Evolutionary conservation across 2,329 filamentous ascomycete species (phyloP).

Genomic region (Macroventuria anomochaeta): DNA sequence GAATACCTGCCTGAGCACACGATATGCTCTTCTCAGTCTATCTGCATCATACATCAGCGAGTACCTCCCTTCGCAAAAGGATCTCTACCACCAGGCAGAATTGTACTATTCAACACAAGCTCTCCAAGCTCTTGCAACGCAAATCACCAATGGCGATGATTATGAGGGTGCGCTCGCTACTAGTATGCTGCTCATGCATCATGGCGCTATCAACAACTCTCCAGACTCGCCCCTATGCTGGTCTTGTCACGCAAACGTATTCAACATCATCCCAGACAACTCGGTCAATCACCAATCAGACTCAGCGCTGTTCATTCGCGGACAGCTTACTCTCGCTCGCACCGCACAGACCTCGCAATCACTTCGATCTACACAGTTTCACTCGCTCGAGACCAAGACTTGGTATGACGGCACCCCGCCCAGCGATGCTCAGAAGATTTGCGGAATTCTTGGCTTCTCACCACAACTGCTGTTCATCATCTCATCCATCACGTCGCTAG

Average conservation of each 20-base stretch:
- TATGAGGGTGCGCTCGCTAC: conserved; percentile 42
- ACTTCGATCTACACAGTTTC: conserved; percentile 29
- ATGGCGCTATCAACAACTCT: conserved; percentile 33
- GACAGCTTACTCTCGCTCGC: conserved; percentile 38
- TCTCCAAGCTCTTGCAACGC: conserved; percentile 34
- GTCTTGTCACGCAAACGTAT: conserved; percentile 43
- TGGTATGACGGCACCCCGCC: conserved; percentile 34
- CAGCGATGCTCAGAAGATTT: conserved; percentile 35
- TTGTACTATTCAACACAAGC: conserved; percentile 45
- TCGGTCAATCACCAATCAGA: conserved; percentile 34
- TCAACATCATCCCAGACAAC: conserved; percentile 36
- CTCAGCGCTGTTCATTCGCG: conserved; percentile 38
- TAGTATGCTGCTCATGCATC: conserved; percentile 45
- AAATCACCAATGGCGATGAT: conserved; percentile 37
- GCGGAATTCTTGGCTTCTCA: conserved; percentile 34
- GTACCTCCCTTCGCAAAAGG: conserved; percentile 37
- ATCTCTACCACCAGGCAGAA: conserved; percentile 40
- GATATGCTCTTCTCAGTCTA: conserved; percentile 41
- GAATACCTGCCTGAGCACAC: conserved; percentile 38
- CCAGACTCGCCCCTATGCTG: conserved; percentile 40
- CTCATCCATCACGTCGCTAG: conserved; percentile 37
- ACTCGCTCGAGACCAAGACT: conserved; percentile 33
- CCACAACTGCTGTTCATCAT: conserved; percentile 40
- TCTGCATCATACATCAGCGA: conserved; percentile 43
- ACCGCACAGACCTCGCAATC: conserved; percentile 35